Conservation (phyloP, 2,329 filamentous ascomycete genomes). For the Verticillium klebahnii region DNA sequence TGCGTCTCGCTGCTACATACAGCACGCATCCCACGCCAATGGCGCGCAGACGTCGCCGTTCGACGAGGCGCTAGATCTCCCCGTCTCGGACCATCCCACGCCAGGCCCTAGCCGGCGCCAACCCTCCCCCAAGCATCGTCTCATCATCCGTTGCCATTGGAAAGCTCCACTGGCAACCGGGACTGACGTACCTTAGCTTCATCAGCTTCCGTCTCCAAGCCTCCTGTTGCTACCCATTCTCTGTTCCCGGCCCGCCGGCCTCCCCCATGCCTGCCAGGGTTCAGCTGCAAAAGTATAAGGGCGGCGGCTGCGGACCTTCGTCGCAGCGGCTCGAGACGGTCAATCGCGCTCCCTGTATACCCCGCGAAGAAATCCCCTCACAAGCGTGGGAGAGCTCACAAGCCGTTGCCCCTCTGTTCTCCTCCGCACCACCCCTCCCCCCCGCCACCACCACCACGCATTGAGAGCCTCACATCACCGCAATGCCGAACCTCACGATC, state of each 20-base stretch:
- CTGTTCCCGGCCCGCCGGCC: background rate
- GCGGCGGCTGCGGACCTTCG: background rate
- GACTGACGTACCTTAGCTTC: background rate
- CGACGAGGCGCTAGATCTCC: too few relatives aligned
- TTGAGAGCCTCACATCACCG: slow-evolving; percentile 8
- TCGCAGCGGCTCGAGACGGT: background rate
- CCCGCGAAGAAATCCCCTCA: background rate
- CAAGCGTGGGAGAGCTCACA: background rate
- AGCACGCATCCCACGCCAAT: background rate
- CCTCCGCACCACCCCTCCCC: slow-evolving; percentile 2
- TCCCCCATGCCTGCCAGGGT: background rate
- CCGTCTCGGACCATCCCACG: background rate
- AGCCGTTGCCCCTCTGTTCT: slow-evolving; percentile 1
- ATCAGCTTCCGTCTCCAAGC: background rate
- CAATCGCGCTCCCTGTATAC: background rate
- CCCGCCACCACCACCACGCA: slow-evolving; percentile 3
- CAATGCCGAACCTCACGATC: slow-evolving; percentile 59
- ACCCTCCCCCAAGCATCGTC: background rate
- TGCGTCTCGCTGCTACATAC: background rate
- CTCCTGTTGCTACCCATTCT: background rate
- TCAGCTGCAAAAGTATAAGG: background rate
- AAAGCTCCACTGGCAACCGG: background rate
- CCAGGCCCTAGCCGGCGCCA: background rate
- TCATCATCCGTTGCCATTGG: background rate
- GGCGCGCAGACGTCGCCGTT: background rate